Evolutionary conservation across 176 grass and related monocot genomes (phyloP), one percentile per base, ranked within the genome.

Genomic region (Eragrostis nindensis): DNA sequence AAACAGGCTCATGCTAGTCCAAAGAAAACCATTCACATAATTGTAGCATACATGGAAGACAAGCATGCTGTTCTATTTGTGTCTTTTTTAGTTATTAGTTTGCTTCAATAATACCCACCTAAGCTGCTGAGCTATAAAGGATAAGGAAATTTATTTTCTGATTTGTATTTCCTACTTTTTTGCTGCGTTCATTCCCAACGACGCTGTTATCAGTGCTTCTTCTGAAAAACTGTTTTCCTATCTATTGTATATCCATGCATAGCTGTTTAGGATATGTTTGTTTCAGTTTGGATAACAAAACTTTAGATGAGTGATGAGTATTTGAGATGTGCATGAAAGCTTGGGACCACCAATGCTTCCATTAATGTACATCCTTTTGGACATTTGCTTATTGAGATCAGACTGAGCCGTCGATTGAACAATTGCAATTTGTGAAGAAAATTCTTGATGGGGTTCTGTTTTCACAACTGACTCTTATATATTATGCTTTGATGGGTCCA

Each of bases 21-120:
- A 73, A 38, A 74, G 11, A 78, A 62, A 79, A 81, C 21, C 39
- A 2, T 16, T 64, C 12, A 26, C 13, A 60, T 6, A 49, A 8
- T 59, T 86, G 21, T 73, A 59, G 19, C 48, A 16, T 32, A 47
- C 38, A 45, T 66, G 13, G 12, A 45, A 49, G 42, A 56, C 14
- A 73, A 25, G 62, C 21, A 64, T 54, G 21, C 3, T n/a, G 47
- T 65, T 32, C 24, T 38, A 80, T 56, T 66, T 16, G 3, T 25
- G 9, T 27, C 27, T 47, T 80, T 42, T 39, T 9, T n/a, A n/a
- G n/a, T n/a, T n/a, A n/a, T n/a, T n/a, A n/a, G 2, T 52, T 7
- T 40, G 40, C 22, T 36, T 74, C 6, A 74, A 86, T 80, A 57
- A 13, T 73, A 30, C 39, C 25, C 74, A 86, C 39, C 16, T 86